phyloP scores from a whole-genome alignment of 306 rosid genomes.

The Dalbergia cultrata region DNA sequence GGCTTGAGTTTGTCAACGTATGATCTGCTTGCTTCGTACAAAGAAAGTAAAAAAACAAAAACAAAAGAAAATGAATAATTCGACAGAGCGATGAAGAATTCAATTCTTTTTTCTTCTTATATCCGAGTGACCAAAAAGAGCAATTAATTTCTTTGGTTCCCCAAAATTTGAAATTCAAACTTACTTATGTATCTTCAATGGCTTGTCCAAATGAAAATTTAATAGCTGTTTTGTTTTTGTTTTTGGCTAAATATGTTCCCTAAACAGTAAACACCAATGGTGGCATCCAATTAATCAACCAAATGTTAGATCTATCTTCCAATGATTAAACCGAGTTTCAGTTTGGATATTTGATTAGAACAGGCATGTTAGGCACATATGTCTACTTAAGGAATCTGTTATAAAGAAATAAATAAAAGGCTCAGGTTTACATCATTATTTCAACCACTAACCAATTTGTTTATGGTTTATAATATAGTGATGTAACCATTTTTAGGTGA shows the following conservation, averaged over 20 bases:
- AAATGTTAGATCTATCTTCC: constrained; percentile 48
- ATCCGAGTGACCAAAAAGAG: neutral
- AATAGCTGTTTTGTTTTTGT: neutral
- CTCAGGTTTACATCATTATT: constrained; percentile 32
- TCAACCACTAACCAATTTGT: neutral
- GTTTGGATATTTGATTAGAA: constrained; percentile 45
- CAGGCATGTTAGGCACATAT: constrained; percentile 51
- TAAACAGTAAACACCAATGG: constrained; percentile 38
- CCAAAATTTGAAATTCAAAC: neutral
- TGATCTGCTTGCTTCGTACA: constrained; percentile 34
- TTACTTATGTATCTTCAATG: neutral
- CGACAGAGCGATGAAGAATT: neutral
- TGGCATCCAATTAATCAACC: constrained; percentile 37
- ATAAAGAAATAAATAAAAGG: neutral
- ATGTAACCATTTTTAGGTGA: too few relatives aligned
- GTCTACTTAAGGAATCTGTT: constrained; percentile 45
- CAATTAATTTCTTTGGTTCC: neutral
- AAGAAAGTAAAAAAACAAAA: neutral
- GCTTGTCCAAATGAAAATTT: neutral
- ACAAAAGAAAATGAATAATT: neutral
- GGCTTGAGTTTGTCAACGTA: constrained; percentile 31
- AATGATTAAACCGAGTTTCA: constrained; percentile 52
- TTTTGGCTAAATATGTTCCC: constrained; percentile 30
- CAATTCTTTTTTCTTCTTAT: neutral
- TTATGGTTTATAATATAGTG: too few relatives aligned